A percentile compares a stretch with the other conserved stretches of the same genome.
phyloP scores from a whole-genome alignment of 495 filamentous ascomycete genomes.

The Penicillium simplicissimum region DNA sequence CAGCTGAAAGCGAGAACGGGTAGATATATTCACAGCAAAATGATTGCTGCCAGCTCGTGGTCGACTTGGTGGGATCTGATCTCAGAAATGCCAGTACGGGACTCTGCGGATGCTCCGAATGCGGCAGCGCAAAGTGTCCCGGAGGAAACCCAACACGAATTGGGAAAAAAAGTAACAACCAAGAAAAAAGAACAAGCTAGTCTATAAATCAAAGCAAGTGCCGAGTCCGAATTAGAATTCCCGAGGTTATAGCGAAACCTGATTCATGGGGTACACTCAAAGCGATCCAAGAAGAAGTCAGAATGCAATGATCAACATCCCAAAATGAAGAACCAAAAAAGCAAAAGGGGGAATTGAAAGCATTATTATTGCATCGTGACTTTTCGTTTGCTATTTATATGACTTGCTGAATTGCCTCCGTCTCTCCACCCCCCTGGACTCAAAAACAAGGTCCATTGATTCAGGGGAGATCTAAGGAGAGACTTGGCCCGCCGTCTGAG shows the following conservation, averaged over 20 bases:
- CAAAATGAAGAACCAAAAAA: neutral
- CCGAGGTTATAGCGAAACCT: neutral
- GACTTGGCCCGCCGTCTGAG: neutral
- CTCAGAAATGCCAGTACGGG: constrained; percentile 12
- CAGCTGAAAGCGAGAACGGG: neutral
- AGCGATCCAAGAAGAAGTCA: neutral
- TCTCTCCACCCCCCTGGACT: neutral
- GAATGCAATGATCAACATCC: neutral
- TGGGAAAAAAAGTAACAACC: constrained; percentile 9
- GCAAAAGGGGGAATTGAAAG: constrained; percentile 1
- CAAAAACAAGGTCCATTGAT: neutral
- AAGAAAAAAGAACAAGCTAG: neutral
- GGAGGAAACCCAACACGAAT: constrained; percentile 19
- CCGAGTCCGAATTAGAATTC: neutral
- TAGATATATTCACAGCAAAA: constrained; percentile 4
- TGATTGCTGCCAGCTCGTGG: neutral
- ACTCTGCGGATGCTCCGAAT: constrained; percentile 30
- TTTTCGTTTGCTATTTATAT: constrained; percentile 1
- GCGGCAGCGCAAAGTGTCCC: constrained; percentile 20
- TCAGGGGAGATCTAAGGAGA: constrained; percentile 7
- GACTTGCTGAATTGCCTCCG: neutral
- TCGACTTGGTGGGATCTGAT: constrained; percentile 22
- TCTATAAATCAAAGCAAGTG: neutral
- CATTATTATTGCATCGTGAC: constrained; percentile 1
- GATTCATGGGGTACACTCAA: neutral